These are phyloP conservation scores for Tolypocladium inflatum DNA, from an alignment of 2,329 filamentous ascomycete genomes.

Conservation along the genomic window DNA sequence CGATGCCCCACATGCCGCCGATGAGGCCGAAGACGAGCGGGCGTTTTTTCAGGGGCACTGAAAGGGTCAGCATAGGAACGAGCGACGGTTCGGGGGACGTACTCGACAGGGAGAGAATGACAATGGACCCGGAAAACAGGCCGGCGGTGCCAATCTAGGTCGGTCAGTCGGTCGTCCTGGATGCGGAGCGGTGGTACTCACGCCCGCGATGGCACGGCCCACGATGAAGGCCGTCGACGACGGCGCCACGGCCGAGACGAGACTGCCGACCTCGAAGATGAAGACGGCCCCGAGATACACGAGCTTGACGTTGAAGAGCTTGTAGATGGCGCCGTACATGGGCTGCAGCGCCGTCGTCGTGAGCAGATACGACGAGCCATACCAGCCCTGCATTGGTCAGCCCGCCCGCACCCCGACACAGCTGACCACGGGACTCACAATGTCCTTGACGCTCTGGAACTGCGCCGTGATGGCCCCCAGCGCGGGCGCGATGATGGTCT, in stretches of 20 bases:
- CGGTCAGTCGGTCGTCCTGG: constrained; percentile 2
- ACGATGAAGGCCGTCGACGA: constrained; percentile 39
- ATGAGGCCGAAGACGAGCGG: constrained; percentile 45
- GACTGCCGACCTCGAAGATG: constrained; percentile 33
- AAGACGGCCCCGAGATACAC: constrained; percentile 32
- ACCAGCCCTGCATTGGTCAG: constrained; percentile 30
- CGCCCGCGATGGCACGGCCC: constrained; percentile 40
- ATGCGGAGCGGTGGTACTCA: constrained; percentile 8
- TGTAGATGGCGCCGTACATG: constrained; percentile 40
- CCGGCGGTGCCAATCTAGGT: constrained; percentile 38
- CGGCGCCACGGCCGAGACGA: constrained; percentile 34
- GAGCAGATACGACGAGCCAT: constrained; percentile 39
- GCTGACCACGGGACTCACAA: constrained; percentile 17
- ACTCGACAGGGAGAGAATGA: constrained; percentile 35
- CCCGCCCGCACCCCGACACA: background rate
- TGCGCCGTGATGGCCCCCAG: constrained; percentile 40
- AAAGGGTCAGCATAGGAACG: constrained; percentile 1
- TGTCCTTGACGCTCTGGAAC: constrained; percentile 34
- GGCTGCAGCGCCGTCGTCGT: constrained; percentile 39
- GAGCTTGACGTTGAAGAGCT: constrained; percentile 38
- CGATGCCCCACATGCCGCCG: constrained; percentile 47
- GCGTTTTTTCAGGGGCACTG: constrained; percentile 43
- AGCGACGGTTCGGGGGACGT: constrained; percentile 2
- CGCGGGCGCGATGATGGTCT: constrained; percentile 43
- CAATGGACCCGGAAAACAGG: constrained; percentile 38